These are phyloP conservation scores for Saturnispora serradocipensis DNA, from an alignment of 805 yeast genomes.

Conservation along the genomic window DNA sequence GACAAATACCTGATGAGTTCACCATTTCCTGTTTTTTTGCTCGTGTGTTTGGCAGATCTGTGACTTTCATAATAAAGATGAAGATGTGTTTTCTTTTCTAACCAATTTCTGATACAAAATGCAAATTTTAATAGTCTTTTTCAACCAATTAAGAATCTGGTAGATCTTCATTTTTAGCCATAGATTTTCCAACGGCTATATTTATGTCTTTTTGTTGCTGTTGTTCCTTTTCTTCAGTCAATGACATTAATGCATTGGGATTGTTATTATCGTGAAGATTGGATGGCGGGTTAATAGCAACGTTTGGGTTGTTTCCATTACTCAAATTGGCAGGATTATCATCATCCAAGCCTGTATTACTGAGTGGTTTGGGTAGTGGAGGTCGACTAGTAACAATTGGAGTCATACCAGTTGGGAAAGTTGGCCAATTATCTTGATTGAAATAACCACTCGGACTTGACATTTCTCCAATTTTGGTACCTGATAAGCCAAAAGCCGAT, in stretches of 20 bases:
- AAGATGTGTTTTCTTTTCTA: neutral
- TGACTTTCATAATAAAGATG: neutral
- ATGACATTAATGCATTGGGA: neutral
- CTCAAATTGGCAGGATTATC: neutral
- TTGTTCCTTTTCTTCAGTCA: neutral
- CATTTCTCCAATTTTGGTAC: neutral
- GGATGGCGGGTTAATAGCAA: neutral
- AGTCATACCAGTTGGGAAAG: constrained; percentile 24
- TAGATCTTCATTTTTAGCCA: neutral
- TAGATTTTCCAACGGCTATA: neutral
- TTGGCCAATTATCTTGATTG: constrained; percentile 42
- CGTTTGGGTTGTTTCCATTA: neutral
- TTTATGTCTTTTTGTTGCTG: neutral
- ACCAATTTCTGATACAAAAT: neutral
- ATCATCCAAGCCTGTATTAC: neutral
- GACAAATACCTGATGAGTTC: neutral
- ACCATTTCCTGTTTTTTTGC: neutral
- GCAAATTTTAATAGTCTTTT: neutral
- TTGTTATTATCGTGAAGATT: neutral
- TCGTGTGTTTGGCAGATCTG: neutral
- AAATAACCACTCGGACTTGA: constrained; percentile 57
- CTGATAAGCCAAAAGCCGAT: constrained; percentile 35
- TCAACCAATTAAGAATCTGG: neutral
- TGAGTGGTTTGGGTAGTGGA: neutral
- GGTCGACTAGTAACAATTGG: neutral